A percentile compares a stretch with the other conserved stretches of the same genome.
Evolutionary conservation across 1,284 basidiomycete species (phyloP).

Genomic region (Spongispora temasekensis): DNA sequence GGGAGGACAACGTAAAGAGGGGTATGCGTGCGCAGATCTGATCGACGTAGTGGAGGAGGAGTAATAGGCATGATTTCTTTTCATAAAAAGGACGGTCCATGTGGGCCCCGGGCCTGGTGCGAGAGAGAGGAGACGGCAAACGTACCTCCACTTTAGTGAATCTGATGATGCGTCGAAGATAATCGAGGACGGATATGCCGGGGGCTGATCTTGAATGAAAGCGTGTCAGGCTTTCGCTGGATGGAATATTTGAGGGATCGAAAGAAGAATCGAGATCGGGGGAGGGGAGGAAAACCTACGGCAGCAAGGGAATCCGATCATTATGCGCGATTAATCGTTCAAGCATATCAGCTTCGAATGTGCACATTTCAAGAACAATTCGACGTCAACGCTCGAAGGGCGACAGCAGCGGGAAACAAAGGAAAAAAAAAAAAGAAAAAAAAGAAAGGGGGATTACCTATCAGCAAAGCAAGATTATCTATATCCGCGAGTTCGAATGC

Average conservation of each 20-base stretch:
- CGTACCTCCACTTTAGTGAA: conserved; percentile 90
- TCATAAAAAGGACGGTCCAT: neutral
- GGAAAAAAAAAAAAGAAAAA: too few relatives aligned
- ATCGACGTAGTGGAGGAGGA: conserved; percentile 93
- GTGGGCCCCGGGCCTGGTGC: neutral
- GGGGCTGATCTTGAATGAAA: conserved; percentile 93
- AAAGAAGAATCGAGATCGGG: neutral
- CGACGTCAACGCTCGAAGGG: conserved; percentile 18
- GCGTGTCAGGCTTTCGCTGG: conserved; percentile 81
- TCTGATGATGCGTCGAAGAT: conserved; percentile 86
- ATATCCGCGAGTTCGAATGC: conserved; percentile 76
- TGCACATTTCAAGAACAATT: conserved; percentile 11
- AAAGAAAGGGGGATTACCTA: conserved; percentile 61
- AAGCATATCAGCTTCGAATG: conserved; percentile 82
- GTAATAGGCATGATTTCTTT: conserved; percentile 85
- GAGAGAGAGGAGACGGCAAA: conserved; percentile 16
- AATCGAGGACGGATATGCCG: conserved; percentile 83
- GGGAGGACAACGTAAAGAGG: conserved; percentile 86
- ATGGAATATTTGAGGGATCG: conserved; percentile 20
- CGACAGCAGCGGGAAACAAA: conserved; percentile 9
- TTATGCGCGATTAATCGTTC: conserved; percentile 90
- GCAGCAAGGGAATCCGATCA: conserved; percentile 84
- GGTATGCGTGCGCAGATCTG: conserved; percentile 86
- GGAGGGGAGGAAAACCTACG: conserved; percentile 50
- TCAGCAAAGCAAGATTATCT: conserved; percentile 82